Conservation (phyloP, 495 filamentous ascomycete genomes). For the Podospora appendiculata region DNA sequence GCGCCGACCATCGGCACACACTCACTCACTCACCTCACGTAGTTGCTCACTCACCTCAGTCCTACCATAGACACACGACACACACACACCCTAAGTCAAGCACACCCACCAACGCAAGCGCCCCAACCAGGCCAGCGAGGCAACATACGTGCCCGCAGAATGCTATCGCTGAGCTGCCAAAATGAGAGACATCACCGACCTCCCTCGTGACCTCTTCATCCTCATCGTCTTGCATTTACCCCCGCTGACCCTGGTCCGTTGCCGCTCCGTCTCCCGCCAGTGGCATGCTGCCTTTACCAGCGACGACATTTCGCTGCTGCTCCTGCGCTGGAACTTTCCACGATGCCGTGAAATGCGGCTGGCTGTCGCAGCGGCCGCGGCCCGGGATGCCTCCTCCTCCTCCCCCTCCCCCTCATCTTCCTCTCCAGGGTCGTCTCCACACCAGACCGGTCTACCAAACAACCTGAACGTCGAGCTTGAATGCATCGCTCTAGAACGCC, state of each 20-base stretch:
- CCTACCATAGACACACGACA: too few relatives aligned
- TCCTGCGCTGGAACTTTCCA: constrained; percentile 47
- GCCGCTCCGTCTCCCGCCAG: constrained; percentile 45
- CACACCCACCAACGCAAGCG: too few relatives aligned
- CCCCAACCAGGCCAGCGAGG: too few relatives aligned
- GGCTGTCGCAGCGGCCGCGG: constrained; percentile 9
- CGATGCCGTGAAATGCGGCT: constrained; percentile 46
- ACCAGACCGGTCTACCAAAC: not conserved
- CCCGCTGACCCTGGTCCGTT: constrained; percentile 44
- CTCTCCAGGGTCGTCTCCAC: too few relatives aligned
- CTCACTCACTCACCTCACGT: too few relatives aligned
- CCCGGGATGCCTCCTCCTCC: constrained; percentile 6
- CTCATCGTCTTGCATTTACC: constrained; percentile 43
- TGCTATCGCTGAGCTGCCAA: not conserved
- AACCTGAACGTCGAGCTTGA: constrained; percentile 9
- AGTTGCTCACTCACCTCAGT: too few relatives aligned
- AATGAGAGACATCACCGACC: constrained; percentile 38
- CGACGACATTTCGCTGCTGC: constrained; percentile 32
- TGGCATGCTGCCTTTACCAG: constrained; percentile 51
- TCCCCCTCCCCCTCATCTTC: not conserved
- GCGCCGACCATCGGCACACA: too few relatives aligned
- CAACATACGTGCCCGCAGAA: too few relatives aligned
- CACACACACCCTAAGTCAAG: too few relatives aligned
- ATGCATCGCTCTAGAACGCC: not conserved
- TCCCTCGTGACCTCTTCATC: constrained; percentile 47